phyloP scores from a whole-genome alignment of 2,329 filamentous ascomycete species.

The Pseudogymnoascus sp. region DNA sequence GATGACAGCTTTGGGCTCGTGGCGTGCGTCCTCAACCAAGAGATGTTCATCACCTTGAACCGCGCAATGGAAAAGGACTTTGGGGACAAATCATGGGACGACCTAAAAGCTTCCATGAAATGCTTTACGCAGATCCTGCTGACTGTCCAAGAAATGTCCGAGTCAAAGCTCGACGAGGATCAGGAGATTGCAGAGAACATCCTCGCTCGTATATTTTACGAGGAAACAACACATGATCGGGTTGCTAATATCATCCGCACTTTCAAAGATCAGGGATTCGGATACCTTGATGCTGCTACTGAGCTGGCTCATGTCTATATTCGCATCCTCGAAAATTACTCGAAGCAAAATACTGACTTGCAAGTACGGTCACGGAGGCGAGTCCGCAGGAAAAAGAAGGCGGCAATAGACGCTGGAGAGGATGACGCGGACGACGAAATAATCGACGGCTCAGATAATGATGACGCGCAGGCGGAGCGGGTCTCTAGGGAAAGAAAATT shows the following conservation, averaged over 20 bases:
- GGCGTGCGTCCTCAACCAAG: constrained; percentile 83
- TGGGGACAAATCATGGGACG: constrained; percentile 79
- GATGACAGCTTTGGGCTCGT: constrained; percentile 77
- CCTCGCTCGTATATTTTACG: constrained; percentile 94
- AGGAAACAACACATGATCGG: constrained; percentile 86
- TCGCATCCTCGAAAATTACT: constrained; percentile 84
- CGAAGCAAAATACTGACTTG: constrained; percentile 89
- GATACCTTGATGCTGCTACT: constrained; percentile 85
- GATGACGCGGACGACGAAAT: constrained; percentile 40
- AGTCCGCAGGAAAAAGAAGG: constrained; percentile 65
- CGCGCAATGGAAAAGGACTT: constrained; percentile 70
- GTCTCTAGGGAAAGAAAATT: constrained; percentile 81
- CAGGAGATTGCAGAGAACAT: constrained; percentile 98
- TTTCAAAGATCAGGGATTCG: constrained; percentile 92
- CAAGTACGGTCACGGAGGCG: constrained; percentile 78
- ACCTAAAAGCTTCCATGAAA: constrained; percentile 79
- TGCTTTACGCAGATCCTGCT: constrained; percentile 92
- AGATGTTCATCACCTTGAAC: constrained; percentile 86
- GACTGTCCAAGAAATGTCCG: constrained; percentile 86
- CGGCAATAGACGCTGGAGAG: constrained; percentile 38
- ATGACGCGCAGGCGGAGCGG: constrained; percentile 61
- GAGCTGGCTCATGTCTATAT: constrained; percentile 88
- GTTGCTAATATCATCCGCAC: constrained; percentile 70
- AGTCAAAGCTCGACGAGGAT: constrained; percentile 80
- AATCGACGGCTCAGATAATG: constrained; percentile 65